Evolutionary conservation across 805 yeast species (phyloP).

Genomic region (Kazachstania africana): DNA sequence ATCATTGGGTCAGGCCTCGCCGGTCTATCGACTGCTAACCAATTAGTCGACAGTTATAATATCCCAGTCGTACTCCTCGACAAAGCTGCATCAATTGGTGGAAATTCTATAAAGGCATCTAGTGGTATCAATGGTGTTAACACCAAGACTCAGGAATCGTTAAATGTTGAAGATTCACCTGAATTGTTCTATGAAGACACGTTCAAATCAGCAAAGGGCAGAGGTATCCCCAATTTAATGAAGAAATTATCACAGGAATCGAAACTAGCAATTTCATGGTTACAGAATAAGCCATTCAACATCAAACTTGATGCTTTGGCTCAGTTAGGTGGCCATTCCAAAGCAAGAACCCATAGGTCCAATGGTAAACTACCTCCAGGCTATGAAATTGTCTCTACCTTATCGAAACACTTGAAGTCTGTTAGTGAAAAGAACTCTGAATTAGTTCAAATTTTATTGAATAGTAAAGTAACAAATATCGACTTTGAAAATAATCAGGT

Average conservation of each 20-base stretch:
- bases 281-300: constrained; percentile 43
- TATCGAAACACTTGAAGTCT: constrained; percentile 29
- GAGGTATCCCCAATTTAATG: constrained; percentile 51
- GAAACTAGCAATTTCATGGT: constrained; percentile 61
- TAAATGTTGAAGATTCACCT: constrained; percentile 43
- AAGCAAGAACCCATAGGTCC: constrained; percentile 73
- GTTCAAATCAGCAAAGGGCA: constrained; percentile 47
- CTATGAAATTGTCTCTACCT: constrained; percentile 40
- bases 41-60: constrained; percentile 27
- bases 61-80: constrained; percentile 37
- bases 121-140: constrained; percentile 60
- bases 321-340: constrained; percentile 73
- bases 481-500: constrained; percentile 24
- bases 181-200: constrained; percentile 58
- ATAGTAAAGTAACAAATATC: constrained; percentile 30
- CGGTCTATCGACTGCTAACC: constrained; percentile 37
- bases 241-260: constrained; percentile 49
- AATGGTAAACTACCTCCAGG: constrained; percentile 48
- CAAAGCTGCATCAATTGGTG: constrained; percentile 39
- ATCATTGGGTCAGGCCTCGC: constrained; percentile 50
- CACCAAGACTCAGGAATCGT: constrained; percentile 45
- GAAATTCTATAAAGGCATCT: constrained; percentile 51
- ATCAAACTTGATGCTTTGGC: constrained; percentile 59
- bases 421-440: constrained; percentile 17
- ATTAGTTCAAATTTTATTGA: constrained; percentile 28